Conservation (phyloP, 306 rosid genomes). For the Casuarina glauca region DNA sequence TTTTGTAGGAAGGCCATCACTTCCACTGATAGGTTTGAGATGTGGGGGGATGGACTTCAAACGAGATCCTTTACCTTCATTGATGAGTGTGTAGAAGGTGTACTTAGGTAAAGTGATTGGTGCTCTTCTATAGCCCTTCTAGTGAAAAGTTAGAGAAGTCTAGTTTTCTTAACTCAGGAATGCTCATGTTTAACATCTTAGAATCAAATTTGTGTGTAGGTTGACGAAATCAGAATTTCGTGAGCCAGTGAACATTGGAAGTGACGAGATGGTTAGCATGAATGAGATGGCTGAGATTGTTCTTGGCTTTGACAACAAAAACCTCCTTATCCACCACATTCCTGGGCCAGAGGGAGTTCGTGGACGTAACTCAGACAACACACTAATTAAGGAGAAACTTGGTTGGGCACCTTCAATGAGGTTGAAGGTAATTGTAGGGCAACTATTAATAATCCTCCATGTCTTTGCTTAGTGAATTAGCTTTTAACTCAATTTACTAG, state of each 20-base stretch:
- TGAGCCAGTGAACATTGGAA: constrained; percentile 97
- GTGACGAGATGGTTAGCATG: constrained; percentile 99
- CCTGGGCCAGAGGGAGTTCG: constrained; percentile 99
- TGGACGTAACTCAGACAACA: constrained; percentile 98
- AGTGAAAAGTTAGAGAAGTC: neutral
- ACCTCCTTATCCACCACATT: constrained; percentile 81
- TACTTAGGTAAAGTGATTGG: constrained; percentile 63
- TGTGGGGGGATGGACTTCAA: constrained; percentile 99
- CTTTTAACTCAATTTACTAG: neutral
- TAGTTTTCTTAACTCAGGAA: neutral
- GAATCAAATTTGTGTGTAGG: constrained; percentile 35
- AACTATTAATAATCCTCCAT: no score
- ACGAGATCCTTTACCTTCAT: constrained; percentile 97
- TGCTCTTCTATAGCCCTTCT: constrained; percentile 11
- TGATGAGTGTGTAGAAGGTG: constrained; percentile 99
- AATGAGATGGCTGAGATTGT: constrained; percentile 98
- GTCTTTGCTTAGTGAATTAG: no score
- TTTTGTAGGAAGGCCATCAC: constrained; percentile 85
- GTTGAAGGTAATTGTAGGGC: constrained; percentile 65
- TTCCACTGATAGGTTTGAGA: constrained; percentile 82
- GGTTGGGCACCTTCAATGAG: constrained; percentile 99
- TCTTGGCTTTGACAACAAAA: constrained; percentile 84
- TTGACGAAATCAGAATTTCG: constrained; percentile 96
- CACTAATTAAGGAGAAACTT: constrained; percentile 91
- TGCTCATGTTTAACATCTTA: neutral